phyloP scores from a whole-genome alignment of 176 grass and related monocot genomes.

The Tillandsia leiboldiana region DNA sequence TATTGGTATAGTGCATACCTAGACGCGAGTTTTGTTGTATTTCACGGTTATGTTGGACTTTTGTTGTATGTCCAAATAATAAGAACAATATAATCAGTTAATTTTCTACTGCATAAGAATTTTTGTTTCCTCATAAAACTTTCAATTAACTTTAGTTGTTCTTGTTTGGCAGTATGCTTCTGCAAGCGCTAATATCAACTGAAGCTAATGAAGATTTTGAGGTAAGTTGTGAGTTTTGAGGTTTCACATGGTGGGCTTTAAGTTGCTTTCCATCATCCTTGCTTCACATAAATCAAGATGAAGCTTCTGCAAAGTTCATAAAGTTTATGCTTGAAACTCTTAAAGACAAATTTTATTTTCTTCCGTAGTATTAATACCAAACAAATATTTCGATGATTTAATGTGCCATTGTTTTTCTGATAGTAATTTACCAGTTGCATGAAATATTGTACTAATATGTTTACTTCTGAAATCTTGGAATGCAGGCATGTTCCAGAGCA shows the following conservation, averaged over 20 bases:
- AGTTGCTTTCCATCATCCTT: neutral
- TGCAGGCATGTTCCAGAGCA: conserved; percentile 82
- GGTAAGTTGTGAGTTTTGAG: conserved; percentile 26
- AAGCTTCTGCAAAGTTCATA: too few relatives aligned
- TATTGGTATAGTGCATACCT: neutral
- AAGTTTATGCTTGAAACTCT: too few relatives aligned
- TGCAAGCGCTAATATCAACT: conserved; percentile 73
- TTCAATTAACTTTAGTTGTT: conserved; percentile 22
- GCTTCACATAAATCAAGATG: too few relatives aligned
- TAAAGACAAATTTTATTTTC: too few relatives aligned
- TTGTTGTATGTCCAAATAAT: too few relatives aligned
- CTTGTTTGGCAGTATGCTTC: conserved; percentile 66
- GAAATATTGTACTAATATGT: neutral
- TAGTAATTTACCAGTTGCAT: neutral
- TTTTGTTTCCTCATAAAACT: conserved; percentile 7
- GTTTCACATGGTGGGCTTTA: neutral
- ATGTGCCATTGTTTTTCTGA: neutral
- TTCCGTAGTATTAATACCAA: too few relatives aligned
- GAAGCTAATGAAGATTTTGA: conserved; percentile 77
- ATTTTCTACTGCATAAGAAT: neutral
- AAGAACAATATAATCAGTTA: too few relatives aligned
- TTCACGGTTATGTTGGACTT: neutral
- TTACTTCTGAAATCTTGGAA: neutral
- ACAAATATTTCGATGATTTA: too few relatives aligned
- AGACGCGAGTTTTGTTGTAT: neutral